Base-by-base conservation (phyloP, 805 yeast species). In the Metschnikowia noctiluminum region DNA sequence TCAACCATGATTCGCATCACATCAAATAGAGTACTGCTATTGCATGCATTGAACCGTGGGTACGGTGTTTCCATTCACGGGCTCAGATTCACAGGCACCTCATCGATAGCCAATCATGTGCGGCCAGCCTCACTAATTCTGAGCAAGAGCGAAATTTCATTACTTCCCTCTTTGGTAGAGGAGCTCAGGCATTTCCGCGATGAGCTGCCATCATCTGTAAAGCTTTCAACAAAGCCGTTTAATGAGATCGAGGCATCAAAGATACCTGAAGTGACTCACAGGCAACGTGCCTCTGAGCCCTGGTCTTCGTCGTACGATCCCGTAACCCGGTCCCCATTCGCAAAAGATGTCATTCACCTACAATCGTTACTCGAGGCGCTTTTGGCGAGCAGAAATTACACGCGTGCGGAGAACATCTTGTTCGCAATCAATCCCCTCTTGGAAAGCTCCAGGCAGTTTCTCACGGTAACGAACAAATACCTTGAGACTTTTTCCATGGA, bases 281-380 rank as follows among this genome's bases (percentile, higher is more conserved):
- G 36, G 3, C 54, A 54, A 7, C 48, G 42, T 9, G 49, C 50
- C 7, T 55, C 53, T 13, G 43, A 57, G n/a, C 43, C 72, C 7
- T 71, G 77, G 76, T 62, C 71, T n/a, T 70, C 76, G 0, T 63
- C 60, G 39, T 67, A 69, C 52, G 78, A 73, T 48, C 66, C 70
- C 0, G 77, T 71, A 11, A 56, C 69, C 28, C 57, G 78, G 42
- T 66, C 73, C 6, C 76, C 76, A 0, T 70, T 63, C 62, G 76
- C 85, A 6, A 79, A 77, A 60, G 85, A 81, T 53, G 77, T 80
- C n/a, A 71, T 75, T 45, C 85, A 85, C 57, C 71, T 85, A 15
- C 89, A 91, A 82, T 79, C 91, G 2, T 66, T 89, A 34, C 72
- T 89, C 37, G 96, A 89, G 57, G 92, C 94, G 0, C 84, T 91